Evolutionary conservation across 2,329 filamentous ascomycete genomes (phyloP), one percentile per base, ranked within the genome.

Genomic region (Metarhizium rileyi): DNA sequence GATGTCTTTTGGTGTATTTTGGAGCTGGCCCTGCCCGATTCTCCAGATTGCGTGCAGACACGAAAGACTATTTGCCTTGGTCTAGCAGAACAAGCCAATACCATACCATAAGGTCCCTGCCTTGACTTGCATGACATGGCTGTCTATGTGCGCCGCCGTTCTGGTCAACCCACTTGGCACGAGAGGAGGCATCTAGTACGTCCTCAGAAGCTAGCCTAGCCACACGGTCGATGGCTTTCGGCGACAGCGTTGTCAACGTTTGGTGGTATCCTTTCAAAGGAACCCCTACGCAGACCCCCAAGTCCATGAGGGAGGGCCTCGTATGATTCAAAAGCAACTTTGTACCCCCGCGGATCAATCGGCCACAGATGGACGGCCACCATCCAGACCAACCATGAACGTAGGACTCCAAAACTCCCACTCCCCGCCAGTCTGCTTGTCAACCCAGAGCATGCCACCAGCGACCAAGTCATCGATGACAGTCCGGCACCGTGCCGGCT

Each of bases 401-500:
- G 84, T 82, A 1, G 87, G 87, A 52, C 82, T 87, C 93, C 93
- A 98, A 61, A 96, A 98, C 67, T 97, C 90, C 66, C 84, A 90
- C 70, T 97, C 91, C 18, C 64, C 65, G 8, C 79, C 75, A 9
- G 71, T 83, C 69, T 96, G 90, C 56, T 80, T 81, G 67, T 98
- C 93, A 5, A 97, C 82, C 93, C 93, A 98, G 14, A 98, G 80
- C 72, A 98, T 80, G 47, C 90, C 89, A 60, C 94, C 89, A 0
- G 84, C 83, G 47, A 97, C 75, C 30, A 98, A 71, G 66, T 98
- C 93, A 54, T 96, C 89, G 47, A 97, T 78, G 2, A 91, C 90
- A 0, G 93, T 95, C 63, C 86, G 78, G n/a, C 89, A 87, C 55
- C 93, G 77, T 5, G 90, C 86, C 42, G 80, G 74, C 57, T 91